Conservation (phyloP, 2,329 filamentous ascomycete genomes). For the Cercospora sp. region DNA sequence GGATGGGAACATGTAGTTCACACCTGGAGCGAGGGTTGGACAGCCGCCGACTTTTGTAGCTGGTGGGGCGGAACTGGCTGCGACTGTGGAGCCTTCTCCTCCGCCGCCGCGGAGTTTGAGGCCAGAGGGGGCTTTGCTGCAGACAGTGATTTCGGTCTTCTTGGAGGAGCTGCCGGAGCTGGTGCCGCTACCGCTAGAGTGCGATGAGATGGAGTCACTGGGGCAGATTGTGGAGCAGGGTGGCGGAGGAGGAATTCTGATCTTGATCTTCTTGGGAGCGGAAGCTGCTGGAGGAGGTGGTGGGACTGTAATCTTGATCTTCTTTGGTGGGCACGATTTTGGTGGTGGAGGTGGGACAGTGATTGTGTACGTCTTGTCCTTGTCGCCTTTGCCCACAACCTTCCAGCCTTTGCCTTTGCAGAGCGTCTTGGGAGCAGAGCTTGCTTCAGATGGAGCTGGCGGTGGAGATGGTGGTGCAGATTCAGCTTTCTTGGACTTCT, state of each 20-base stretch:
- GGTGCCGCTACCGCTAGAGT: slow-evolving; percentile 5
- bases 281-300: background rate
- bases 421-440: slow-evolving; percentile 11
- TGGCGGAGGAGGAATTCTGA: background rate
- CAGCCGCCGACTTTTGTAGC: slow-evolving; percentile 7
- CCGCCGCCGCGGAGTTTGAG: slow-evolving; percentile 5
- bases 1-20: slow-evolving; percentile 34
- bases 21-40: slow-evolving; percentile 27
- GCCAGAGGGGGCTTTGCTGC: background rate
- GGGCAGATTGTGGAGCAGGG: slow-evolving; percentile 3
- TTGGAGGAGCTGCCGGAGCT: background rate
- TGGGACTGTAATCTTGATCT: background rate
- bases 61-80: background rate
- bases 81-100: background rate
- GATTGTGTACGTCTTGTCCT: slow-evolving; percentile 3
- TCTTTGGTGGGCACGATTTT: background rate
- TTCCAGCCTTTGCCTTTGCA: slow-evolving; percentile 7
- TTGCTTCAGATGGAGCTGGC: slow-evolving; percentile 5
- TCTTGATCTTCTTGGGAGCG: background rate
- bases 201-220: slow-evolving; percentile 5
- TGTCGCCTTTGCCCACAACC: slow-evolving; percentile 6
- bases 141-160: slow-evolving; percentile 3
- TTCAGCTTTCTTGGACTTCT: slow-evolving; percentile 6
- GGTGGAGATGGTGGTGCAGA: background rate
- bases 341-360: slow-evolving; percentile 7